Conservation (phyloP, 306 rosid species). For the Ammopiptanthus mongolicus region DNA sequence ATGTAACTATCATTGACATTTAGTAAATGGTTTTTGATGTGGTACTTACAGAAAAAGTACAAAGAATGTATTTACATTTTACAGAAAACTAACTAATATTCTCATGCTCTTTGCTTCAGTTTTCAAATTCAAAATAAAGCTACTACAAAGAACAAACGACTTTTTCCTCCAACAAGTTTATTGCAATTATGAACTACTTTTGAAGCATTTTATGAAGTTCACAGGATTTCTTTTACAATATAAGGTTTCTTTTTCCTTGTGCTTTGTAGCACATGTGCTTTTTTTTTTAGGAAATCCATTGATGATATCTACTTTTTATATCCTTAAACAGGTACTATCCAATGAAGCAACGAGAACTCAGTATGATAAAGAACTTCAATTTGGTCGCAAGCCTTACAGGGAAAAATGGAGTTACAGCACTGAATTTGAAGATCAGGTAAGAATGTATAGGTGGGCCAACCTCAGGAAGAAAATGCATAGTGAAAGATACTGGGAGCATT, state of each 20-base stretch:
- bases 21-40: background rate
- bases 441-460: conserved; percentile 57
- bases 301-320: conserved; percentile 2
- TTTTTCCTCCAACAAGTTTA: background rate
- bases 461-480: conserved; percentile 45
- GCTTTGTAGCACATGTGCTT: background rate
- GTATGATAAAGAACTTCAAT: conserved; percentile 58
- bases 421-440: conserved; percentile 51
- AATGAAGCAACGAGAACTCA: conserved; percentile 60
- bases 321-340: conserved; percentile 60
- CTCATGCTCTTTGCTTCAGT: background rate
- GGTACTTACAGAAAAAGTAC: background rate
- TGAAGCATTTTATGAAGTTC: background rate
- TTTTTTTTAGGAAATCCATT: background rate
- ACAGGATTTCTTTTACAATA: background rate
- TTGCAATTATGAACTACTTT: background rate
- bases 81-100: background rate
- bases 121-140: conserved; percentile 12
- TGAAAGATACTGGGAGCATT: conserved; percentile 44
- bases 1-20: background rate
- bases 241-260: background rate
- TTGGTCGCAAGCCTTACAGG: conserved; percentile 30
- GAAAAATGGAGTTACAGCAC: conserved; percentile 46
- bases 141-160: background rate
- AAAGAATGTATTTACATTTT: background rate